A percentile compares a stretch with the other conserved stretches of the same genome.
These are phyloP conservation scores for Kockiozyma suomiensis DNA, from an alignment of 805 yeast species.

Conservation along the genomic window DNA sequence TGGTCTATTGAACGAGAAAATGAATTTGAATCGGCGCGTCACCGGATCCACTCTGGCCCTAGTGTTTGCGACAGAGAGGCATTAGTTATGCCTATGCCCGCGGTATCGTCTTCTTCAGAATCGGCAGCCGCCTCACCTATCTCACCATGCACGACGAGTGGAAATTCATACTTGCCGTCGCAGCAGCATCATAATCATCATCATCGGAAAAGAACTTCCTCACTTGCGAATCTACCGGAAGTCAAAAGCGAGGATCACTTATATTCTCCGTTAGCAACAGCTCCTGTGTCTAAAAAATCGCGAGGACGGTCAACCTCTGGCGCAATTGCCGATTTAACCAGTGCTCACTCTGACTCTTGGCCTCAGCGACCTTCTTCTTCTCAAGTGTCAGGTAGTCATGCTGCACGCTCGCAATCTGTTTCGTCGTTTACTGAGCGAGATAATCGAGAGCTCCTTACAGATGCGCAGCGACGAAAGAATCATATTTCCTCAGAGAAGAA, in stretches of 20 bases:
- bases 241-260: not conserved
- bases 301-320: not conserved
- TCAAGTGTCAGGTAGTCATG: too few species aligned
- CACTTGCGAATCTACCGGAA: not conserved
- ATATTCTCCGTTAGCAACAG: not conserved
- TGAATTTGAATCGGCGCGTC: not conserved
- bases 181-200: too few species aligned
- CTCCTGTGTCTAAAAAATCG: not conserved
- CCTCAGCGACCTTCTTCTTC: not conserved
- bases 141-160: not conserved
- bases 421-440: conserved; percentile 3
- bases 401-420: not conserved
- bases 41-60: not conserved
- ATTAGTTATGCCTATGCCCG: not conserved
- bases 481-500: conserved; percentile 47
- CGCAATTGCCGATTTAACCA: not conserved
- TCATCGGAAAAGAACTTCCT: conserved; percentile 4
- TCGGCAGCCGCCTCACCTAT: not conserved
- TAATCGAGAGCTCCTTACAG: conserved; percentile 39
- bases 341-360: not conserved
- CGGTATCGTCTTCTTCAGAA: not conserved
- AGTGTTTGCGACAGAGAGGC: not conserved
- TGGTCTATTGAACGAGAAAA: conserved; percentile 4
- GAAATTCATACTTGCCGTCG: not conserved
- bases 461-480: conserved; percentile 45